These are phyloP conservation scores for Pseudogymnoascus sp. DNA, from an alignment of 2,329 filamentous ascomycete species.

Conservation along the genomic window DNA sequence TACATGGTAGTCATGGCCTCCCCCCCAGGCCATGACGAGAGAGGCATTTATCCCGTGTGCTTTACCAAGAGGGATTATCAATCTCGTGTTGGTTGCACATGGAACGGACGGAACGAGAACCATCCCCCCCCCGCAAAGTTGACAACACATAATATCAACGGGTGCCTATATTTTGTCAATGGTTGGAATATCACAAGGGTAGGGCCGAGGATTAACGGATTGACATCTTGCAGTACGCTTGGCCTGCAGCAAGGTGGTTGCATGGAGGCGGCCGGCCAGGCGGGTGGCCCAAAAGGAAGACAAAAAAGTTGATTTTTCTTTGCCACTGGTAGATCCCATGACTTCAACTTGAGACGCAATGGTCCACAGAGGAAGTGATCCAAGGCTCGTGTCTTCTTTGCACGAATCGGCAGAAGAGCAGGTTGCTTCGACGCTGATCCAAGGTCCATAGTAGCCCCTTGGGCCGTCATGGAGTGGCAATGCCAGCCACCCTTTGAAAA, in stretches of 20 bases:
- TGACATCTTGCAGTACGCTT: conserved; percentile 7
- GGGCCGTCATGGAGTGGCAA: not conserved
- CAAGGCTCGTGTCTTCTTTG: not conserved
- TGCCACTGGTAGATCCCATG: not conserved
- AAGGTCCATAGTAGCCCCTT: not conserved
- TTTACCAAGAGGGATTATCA: conserved; percentile 7
- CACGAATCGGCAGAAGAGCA: not conserved
- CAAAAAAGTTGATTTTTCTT: conserved; percentile 5
- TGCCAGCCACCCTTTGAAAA: not conserved
- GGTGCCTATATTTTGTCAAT: conserved; percentile 7
- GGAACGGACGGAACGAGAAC: not conserved
- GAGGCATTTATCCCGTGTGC: conserved; percentile 6
- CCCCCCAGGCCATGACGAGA: not conserved
- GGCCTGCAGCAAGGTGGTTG: conserved; percentile 1
- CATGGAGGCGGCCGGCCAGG: conserved; percentile 4
- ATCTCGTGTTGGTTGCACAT: conserved; percentile 6
- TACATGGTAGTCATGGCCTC: not conserved
- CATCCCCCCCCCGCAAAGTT: not conserved
- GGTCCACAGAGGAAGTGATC: not conserved
- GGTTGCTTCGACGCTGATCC: not conserved
- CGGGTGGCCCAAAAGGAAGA: conserved; percentile 5
- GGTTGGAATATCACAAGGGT: conserved; percentile 4
- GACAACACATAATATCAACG: conserved; percentile 6
- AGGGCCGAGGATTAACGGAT: conserved; percentile 4
- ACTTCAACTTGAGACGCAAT: not conserved